These are phyloP conservation scores for Rhodotorula glutinis DNA, from an alignment of 1,284 basidiomycete species.

Conservation along the genomic window DNA sequence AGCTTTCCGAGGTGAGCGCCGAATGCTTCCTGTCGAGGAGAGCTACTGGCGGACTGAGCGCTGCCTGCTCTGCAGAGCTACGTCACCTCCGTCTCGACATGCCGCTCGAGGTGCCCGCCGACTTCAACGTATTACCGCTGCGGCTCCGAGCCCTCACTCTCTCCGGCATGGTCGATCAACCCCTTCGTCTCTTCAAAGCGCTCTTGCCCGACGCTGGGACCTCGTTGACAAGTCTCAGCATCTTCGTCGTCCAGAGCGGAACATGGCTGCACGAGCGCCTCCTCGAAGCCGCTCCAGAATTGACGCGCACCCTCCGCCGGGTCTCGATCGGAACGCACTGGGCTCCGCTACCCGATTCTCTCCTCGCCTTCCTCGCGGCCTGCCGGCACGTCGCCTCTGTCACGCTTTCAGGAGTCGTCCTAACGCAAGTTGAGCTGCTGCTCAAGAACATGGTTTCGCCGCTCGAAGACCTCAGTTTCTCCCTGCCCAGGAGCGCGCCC, in stretches of 20 bases:
- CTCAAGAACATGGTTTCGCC: background rate
- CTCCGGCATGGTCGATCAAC: conserved; percentile 16
- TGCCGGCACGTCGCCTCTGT: conserved; percentile 10
- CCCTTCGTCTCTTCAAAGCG: background rate
- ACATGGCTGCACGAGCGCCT: conserved; percentile 10
- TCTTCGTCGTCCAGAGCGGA: conserved; percentile 14
- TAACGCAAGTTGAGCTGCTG: background rate
- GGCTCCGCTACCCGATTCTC: conserved; percentile 1
- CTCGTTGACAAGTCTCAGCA: conserved; percentile 6
- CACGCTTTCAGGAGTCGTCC: background rate
- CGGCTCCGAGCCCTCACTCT: conserved; percentile 8
- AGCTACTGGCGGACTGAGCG: background rate
- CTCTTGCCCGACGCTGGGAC: background rate
- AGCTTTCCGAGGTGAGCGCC: conserved; percentile 3
- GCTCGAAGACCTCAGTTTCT: conserved; percentile 6
- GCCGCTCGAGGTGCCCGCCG: conserved; percentile 13
- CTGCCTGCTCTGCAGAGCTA: background rate
- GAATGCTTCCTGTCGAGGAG: no score
- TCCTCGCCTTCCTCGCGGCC: background rate
- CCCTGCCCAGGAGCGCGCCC: background rate
- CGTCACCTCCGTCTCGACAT: conserved; percentile 17
- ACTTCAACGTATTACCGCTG: background rate
- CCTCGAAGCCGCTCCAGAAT: conserved; percentile 2
- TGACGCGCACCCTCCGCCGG: background rate
- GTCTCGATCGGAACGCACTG: conserved; percentile 13